These are phyloP conservation scores for Casuarina glauca DNA, from an alignment of 306 rosid genomes.

Conservation along the genomic window DNA sequence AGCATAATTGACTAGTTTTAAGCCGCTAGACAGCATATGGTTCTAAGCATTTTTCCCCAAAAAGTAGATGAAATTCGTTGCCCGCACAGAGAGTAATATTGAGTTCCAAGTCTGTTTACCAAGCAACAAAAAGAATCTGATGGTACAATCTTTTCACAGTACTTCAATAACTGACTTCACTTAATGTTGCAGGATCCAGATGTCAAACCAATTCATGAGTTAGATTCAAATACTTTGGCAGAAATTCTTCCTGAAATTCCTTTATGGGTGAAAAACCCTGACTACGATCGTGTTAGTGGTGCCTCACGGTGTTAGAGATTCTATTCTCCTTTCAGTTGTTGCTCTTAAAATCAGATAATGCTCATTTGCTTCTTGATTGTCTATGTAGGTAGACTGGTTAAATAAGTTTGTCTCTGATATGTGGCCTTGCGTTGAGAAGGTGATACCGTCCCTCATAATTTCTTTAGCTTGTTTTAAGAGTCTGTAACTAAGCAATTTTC, in stretches of 20 bases:
- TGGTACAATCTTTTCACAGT: not conserved
- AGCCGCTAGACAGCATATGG: not conserved
- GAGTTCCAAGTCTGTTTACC: not conserved
- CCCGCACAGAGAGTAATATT: not conserved
- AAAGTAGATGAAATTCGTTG: not conserved
- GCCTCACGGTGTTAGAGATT: conserved; percentile 6
- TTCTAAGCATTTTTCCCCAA: not conserved
- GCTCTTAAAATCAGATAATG: not conserved
- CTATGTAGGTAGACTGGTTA: conserved; percentile 83
- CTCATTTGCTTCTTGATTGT: conserved; percentile 21
- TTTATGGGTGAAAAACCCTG: conserved; percentile 80
- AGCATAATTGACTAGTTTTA: not conserved
- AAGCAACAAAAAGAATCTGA: not conserved
- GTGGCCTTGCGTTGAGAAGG: conserved; percentile 96
- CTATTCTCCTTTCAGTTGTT: not conserved
- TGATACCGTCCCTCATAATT: conserved; percentile 17
- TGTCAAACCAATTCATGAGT: conserved; percentile 63
- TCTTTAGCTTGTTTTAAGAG: not conserved
- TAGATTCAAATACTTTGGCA: conserved; percentile 66
- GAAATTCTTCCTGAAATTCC: conserved; percentile 86
- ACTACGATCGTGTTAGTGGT: conserved; percentile 77
- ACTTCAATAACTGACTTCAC: conserved; percentile 23
- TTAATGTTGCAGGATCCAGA: conserved; percentile 62
- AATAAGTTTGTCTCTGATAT: conserved; percentile 57
- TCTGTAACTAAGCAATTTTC: not conserved